These are phyloP conservation scores for Penicillium sp. DNA, from an alignment of 2,329 filamentous ascomycete species.

Conservation along the genomic window DNA sequence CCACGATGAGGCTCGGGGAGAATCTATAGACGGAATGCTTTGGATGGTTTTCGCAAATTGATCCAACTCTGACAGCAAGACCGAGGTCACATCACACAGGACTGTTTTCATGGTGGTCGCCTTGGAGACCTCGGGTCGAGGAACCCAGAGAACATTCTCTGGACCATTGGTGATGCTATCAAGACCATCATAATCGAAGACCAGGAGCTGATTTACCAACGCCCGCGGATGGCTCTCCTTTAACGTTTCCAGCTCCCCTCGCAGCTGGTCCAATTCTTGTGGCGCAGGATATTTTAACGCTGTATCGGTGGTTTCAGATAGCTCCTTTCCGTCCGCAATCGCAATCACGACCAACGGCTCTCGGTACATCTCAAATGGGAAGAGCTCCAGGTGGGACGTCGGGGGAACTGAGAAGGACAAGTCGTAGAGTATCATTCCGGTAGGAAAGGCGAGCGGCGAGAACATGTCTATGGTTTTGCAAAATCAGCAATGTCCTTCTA, in stretches of 20 bases:
- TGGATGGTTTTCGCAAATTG: constrained; percentile 67
- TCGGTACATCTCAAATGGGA: constrained; percentile 84
- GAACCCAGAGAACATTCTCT: constrained; percentile 66
- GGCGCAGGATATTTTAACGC: constrained; percentile 32
- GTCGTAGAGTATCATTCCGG: constrained; percentile 82
- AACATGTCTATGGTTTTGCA: constrained; percentile 66
- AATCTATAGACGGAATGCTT: constrained; percentile 68
- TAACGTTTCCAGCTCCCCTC: constrained; percentile 63
- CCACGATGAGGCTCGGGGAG: constrained; percentile 53
- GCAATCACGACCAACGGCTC: constrained; percentile 79
- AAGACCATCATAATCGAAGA: constrained; percentile 66
- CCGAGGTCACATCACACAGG: constrained; percentile 70
- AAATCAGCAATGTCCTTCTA: constrained; percentile 15
- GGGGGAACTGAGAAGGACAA: constrained; percentile 73
- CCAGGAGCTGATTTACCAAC: constrained; percentile 68
- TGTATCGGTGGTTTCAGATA: constrained; percentile 36
- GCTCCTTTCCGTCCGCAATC: constrained; percentile 72
- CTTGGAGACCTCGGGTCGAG: constrained; percentile 61
- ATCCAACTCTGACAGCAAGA: constrained; percentile 69
- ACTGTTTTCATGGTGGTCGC: constrained; percentile 75
- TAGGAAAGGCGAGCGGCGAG: constrained; percentile 80
- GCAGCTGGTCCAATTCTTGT: constrained; percentile 35
- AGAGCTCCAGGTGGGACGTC: constrained; percentile 70
- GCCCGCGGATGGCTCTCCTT: constrained; percentile 69
- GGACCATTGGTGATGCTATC: constrained; percentile 50